phyloP scores from a whole-genome alignment of 2,329 filamentous ascomycete species.

The Chaetomiaceae sp. region DNA sequence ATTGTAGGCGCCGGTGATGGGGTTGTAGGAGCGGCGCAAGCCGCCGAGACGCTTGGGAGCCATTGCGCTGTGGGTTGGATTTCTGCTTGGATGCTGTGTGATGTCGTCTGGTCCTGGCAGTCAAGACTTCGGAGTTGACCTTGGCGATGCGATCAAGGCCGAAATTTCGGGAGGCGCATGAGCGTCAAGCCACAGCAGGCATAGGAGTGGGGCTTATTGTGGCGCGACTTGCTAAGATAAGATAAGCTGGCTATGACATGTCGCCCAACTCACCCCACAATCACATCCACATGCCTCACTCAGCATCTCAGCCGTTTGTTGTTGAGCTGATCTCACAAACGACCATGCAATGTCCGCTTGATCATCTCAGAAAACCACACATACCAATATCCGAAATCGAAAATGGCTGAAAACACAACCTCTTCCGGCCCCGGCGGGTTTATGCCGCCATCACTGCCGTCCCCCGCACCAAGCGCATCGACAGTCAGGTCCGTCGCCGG shows the following conservation, averaged over 20 bases:
- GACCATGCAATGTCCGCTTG: constrained; percentile 21
- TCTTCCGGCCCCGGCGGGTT: constrained; percentile 40
- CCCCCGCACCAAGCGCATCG: constrained; percentile 50
- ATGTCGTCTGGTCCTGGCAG: neutral
- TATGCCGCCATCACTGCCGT: constrained; percentile 46
- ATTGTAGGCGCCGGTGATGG: constrained; percentile 51
- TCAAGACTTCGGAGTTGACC: neutral
- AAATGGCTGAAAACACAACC: constrained; percentile 17
- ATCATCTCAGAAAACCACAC: neutral
- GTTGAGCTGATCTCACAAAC: neutral
- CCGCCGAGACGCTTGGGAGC: constrained; percentile 53
- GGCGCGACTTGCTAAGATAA: neutral
- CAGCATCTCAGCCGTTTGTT: no score
- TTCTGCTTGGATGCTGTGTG: constrained; percentile 18
- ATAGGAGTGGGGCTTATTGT: no score
- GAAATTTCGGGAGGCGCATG: constrained; percentile 9
- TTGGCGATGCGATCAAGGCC: neutral
- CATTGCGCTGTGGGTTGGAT: constrained; percentile 43
- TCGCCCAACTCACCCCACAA: constrained; percentile 3
- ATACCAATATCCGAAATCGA: constrained; percentile 1
- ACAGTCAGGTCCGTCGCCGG: constrained; percentile 33
- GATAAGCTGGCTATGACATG: neutral
- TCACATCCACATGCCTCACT: neutral
- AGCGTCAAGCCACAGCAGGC: constrained; percentile 1
- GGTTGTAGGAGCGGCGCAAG: constrained; percentile 39